These are phyloP conservation scores for Phytophthora chlamydospora DNA, from an alignment of 352 stramenopile genomes.

Conservation along the genomic window DNA sequence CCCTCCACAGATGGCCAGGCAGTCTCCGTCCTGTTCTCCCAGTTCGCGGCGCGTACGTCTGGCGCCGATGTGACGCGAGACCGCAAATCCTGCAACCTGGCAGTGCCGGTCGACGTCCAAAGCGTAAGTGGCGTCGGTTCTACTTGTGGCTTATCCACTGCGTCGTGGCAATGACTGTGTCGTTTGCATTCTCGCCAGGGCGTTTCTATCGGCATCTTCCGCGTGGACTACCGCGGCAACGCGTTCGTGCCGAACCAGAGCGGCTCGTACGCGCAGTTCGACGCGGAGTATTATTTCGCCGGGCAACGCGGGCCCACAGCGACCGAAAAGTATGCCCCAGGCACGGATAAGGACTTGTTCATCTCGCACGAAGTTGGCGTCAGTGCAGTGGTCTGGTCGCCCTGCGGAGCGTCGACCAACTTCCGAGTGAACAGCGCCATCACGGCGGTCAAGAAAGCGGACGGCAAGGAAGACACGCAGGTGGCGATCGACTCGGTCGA, in stretches of 20 bases:
- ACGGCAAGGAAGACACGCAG: slow-evolving; percentile 43
- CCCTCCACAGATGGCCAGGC: slow-evolving; percentile 34
- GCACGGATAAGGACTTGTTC: slow-evolving; percentile 50
- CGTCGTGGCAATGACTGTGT: slow-evolving; percentile 13
- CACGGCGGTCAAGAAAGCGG: slow-evolving; percentile 41
- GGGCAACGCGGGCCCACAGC: slow-evolving; percentile 42
- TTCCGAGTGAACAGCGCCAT: slow-evolving; percentile 61
- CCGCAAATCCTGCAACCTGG: slow-evolving; percentile 48
- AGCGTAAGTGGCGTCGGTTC: slow-evolving; percentile 25
- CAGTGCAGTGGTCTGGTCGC: slow-evolving; percentile 55
- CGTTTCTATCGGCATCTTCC: slow-evolving; percentile 46
- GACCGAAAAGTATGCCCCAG: slow-evolving; percentile 36
- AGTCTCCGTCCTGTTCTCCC: slow-evolving; percentile 39
- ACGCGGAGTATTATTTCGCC: slow-evolving; percentile 69
- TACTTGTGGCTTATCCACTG: slow-evolving; percentile 12
- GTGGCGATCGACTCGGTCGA: slow-evolving; percentile 61
- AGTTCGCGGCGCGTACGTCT: slow-evolving; percentile 37
- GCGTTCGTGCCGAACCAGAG: slow-evolving; percentile 42
- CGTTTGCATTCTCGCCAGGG: slow-evolving; percentile 17
- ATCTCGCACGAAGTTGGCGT: slow-evolving; percentile 53
- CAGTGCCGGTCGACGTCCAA: slow-evolving; percentile 48
- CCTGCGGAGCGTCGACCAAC: slow-evolving; percentile 52
- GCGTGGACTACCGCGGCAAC: slow-evolving; percentile 56
- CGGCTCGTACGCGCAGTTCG: slow-evolving; percentile 47
- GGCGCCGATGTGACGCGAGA: slow-evolving; percentile 35